Percentiles rank a stretch among this genome's conserved stretches.
These are phyloP conservation scores for Naganishia cerealis DNA, from an alignment of 1,284 basidiomycete genomes.

Conservation along the genomic window DNA sequence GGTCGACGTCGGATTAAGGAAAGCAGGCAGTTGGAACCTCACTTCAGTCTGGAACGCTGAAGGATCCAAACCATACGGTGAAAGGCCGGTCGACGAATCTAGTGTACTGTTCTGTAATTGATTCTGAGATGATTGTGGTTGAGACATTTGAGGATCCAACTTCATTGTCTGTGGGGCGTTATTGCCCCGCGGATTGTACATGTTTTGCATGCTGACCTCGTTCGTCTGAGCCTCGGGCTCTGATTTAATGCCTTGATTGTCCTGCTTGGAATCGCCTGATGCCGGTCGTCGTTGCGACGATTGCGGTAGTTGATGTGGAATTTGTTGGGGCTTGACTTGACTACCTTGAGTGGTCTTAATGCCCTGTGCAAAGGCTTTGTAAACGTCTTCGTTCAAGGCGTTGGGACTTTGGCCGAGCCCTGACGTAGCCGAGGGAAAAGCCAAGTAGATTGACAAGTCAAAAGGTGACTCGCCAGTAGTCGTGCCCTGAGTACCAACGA, in stretches of 20 bases:
- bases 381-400: slow-evolving; percentile 25
- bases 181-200: background rate
- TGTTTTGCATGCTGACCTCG: slow-evolving; percentile 9
- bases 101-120: slow-evolving; percentile 8
- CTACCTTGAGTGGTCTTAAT: slow-evolving; percentile 29
- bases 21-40: slow-evolving; percentile 41
- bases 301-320: slow-evolving; percentile 31
- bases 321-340: slow-evolving; percentile 16
- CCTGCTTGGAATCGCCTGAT: slow-evolving; percentile 9
- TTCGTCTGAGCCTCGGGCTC: background rate
- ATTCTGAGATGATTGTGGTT: background rate
- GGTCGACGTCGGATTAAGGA: slow-evolving; percentile 42
- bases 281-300: slow-evolving; percentile 32
- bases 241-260: slow-evolving; percentile 11
- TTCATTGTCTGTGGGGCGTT: background rate
- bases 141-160: background rate
- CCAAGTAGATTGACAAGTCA: slow-evolving; percentile 46
- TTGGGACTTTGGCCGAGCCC: slow-evolving; percentile 14
- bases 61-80: slow-evolving; percentile 41
- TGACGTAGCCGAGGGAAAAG: slow-evolving; percentile 45
- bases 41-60: slow-evolving; percentile 48
- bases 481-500: slow-evolving; percentile 1
- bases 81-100: slow-evolving; percentile 37
- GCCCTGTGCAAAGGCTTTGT: slow-evolving; percentile 33
- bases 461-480: slow-evolving; percentile 38